Evolutionary conservation across 441 rosid species (phyloP).

Genomic region (Capsella rubella): DNA sequence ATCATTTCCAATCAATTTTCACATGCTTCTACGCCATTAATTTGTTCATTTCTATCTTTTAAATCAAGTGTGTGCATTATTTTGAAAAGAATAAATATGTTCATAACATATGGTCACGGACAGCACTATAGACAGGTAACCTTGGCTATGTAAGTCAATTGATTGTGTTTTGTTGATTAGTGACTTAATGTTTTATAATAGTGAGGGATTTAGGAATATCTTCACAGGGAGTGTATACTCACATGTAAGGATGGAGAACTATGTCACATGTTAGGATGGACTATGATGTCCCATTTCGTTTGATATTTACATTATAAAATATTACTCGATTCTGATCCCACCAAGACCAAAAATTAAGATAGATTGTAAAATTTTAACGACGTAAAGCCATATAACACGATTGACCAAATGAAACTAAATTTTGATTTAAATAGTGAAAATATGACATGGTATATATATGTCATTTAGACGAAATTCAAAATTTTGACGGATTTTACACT

Average conservation of each 20-base stretch:
- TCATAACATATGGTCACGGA: constrained; percentile 18
- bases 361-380: not conserved
- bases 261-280: constrained; percentile 25
- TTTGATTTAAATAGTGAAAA: constrained; percentile 6
- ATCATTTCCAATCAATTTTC: constrained; percentile 41
- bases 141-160: constrained; percentile 12
- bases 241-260: constrained; percentile 21
- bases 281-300: not conserved
- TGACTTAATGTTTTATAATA: not conserved
- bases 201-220: constrained; percentile 9
- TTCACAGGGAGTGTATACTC: constrained; percentile 12
- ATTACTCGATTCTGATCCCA: too few species aligned
- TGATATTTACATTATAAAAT: not conserved
- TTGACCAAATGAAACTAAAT: not conserved
- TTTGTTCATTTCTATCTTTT: constrained; percentile 3
- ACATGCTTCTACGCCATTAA: constrained; percentile 42
- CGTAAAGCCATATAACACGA: constrained; percentile 1
- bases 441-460: not conserved
- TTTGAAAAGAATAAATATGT: not conserved
- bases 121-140: constrained; percentile 34
- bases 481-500: too few species aligned
- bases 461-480: too few species aligned
- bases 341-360: not conserved
- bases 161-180: constrained; percentile 31
- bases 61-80: constrained; percentile 12